Evolutionary conservation across 2,329 filamentous ascomycete genomes (phyloP), one percentile per base, ranked within the genome.

Genomic region (Scytalidium sp.): DNA sequence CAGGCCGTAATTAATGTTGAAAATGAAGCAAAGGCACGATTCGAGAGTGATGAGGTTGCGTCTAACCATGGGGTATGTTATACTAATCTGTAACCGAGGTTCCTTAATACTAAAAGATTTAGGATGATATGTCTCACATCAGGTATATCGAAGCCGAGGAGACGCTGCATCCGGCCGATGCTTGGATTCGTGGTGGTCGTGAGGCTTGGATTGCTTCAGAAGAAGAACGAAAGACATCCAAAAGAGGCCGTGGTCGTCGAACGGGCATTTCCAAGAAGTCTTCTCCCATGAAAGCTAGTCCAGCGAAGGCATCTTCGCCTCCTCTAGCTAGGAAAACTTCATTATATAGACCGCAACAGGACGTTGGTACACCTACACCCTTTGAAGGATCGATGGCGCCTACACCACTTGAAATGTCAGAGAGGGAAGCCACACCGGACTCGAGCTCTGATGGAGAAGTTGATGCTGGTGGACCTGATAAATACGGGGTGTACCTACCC

Each of bases 401-500:
- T 10, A 61, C 57, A 19, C 54, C 57, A 40, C 50, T 50, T 17
- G 56, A 50, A 32, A 49, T 48, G 13, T 52, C 53, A 13, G 53
- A 53, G 19, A 45, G 46, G 43, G 59, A 63, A 15, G 52, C 51
- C 17, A 56, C 56, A 21, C 27, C 43, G 13, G 42, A 49, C 5
- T 47, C 49, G 3, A 49, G 52, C 15, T 51, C 54, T 4, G 55
- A 55, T 39, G 55, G 52, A 8, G 54, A 55, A 42, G 57, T 57
- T 13, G 50, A 60, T 32, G 52, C 56, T 21, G 4, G 15, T 15
- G 32, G 32, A 9, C 51, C 54, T 13, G 64, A 66, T 46, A 54
- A 60, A 40, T 60, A 56, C 46, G 62, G 62, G 25, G 57, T 61
- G n/a, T 54, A 53, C 22, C 51, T 64, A 13, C 60, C 62, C 5